Base-by-base conservation (phyloP, 1,284 basidiomycete species). In the Cryptococcus maquisensis region DNA sequence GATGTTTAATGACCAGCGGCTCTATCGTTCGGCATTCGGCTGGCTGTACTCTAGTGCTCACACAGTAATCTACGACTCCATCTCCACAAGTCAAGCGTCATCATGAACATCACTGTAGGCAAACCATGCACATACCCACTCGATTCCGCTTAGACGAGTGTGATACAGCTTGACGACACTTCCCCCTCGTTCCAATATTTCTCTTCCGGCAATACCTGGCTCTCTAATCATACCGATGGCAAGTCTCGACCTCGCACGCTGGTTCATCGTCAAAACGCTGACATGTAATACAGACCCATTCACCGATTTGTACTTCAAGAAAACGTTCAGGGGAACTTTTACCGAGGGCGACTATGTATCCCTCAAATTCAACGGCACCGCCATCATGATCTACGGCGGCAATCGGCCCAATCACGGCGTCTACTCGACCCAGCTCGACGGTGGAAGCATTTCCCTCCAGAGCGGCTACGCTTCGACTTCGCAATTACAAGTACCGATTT, bases 361-460 rank as follows among this genome's bases (percentile, higher is more conserved):
- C 23, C 45, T 67, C 23, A 59, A 18, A 12, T 69, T 68, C 59
- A 67, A 67, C 43, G 67, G 67, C 12, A 62, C 62, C 12, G 61
- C 54, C 12, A 51, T 67, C 4, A 57, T 56, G 13, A 49, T 66
- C 8, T 64, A 58, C 45, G 67, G 67, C 2, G 47, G 56, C 1
- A 61, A 60, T 20, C 46, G 63, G 16, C n/a, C 20, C 3, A 64
- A 66, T 46, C 66, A 66, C 42, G 66, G 66, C 4, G 38, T 52
- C 6, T 64, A 61, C 47, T 52, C 53, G 9, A 48, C 61, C 65
- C 51, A 57, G 39, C 41, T 64, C 3, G 61, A 62, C 39, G 53
- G 47, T 1, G 56, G 52, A 5, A 53, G 49, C 37, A 38, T 54
- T 10, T 23, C 41, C 5, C 55, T 44, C 44, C 44, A 54, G n/a